phyloP scores from a whole-genome alignment of 371 early-diverging fungal species.

The Thermomucor indicae-seudaticae region DNA sequence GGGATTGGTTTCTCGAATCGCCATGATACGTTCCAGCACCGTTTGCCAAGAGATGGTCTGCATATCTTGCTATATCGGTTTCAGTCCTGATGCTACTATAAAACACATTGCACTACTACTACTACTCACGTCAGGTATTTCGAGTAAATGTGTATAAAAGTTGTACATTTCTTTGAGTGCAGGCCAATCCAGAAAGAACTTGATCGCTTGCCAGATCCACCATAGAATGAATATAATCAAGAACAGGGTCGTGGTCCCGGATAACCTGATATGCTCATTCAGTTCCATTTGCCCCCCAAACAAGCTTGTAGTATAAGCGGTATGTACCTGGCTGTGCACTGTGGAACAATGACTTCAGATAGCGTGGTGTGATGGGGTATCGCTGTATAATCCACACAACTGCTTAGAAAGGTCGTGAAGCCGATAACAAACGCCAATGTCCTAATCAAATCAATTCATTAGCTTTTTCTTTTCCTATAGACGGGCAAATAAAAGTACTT shows the following conservation, averaged over 20 bases:
- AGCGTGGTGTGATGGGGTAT: conserved; percentile 65
- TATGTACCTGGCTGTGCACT: conserved; percentile 58
- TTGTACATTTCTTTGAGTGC: conserved; percentile 75
- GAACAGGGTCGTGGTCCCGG: conserved; percentile 39
- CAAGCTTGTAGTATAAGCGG: too few relatives aligned
- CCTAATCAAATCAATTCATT: conserved; percentile 29
- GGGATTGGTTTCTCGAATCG: conserved; percentile 68
- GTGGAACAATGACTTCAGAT: conserved; percentile 71
- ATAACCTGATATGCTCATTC: conserved; percentile 21
- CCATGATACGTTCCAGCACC: conserved; percentile 66
- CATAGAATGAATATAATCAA: conserved; percentile 61
- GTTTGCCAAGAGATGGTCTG: conserved; percentile 78
- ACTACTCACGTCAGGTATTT: conserved; percentile 73
- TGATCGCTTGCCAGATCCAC: conserved; percentile 73
- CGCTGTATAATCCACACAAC: conserved; percentile 84
- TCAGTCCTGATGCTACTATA: neutral
- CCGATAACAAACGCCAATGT: conserved; percentile 81
- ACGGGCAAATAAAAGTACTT: conserved; percentile 22
- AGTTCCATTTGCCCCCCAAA: too few relatives aligned
- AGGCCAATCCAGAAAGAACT: conserved; percentile 69
- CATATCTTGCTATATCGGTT: conserved; percentile 58
- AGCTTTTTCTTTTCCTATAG: neutral
- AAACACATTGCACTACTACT: neutral
- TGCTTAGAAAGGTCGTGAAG: conserved; percentile 83
- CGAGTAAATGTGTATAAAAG: conserved; percentile 79